Evolutionary conservation across 2,329 filamentous ascomycete genomes (phyloP).

Genomic region (Alternaria sp.): DNA sequence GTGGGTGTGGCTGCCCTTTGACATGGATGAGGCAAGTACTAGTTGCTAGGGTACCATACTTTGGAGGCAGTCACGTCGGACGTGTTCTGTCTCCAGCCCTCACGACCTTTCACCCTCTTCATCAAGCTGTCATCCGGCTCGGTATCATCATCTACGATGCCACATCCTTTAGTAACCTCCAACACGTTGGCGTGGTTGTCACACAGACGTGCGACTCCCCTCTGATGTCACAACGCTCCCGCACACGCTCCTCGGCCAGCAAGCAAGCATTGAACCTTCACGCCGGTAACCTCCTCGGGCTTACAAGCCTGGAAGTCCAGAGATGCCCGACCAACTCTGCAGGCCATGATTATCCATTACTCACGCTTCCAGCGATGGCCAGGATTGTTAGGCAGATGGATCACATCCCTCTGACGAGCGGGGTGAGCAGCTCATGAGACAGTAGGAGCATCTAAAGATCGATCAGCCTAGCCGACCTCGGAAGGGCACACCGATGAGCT

Average conservation of each 20-base stretch:
- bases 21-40: conserved; percentile 28
- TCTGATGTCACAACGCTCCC: neutral
- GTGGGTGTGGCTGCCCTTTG: conserved; percentile 18
- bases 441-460: neutral
- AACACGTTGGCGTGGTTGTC: neutral
- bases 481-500: neutral
- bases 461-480: neutral
- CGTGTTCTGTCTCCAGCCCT: conserved; percentile 5
- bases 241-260: neutral
- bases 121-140: conserved; percentile 4
- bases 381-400: neutral
- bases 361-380: neutral
- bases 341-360: neutral
- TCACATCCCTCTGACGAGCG: neutral
- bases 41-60: conserved; percentile 32
- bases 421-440: neutral
- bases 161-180: neutral
- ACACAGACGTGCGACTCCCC: neutral
- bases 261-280: neutral
- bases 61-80: conserved; percentile 17
- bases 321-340: neutral
- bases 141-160: conserved; percentile 1
- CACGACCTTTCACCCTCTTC: conserved; percentile 5
- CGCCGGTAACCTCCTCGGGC: neutral
- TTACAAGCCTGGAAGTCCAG: neutral